These are phyloP conservation scores for Alternaria consortialis DNA, from an alignment of 2,329 filamentous ascomycete species.

Conservation along the genomic window DNA sequence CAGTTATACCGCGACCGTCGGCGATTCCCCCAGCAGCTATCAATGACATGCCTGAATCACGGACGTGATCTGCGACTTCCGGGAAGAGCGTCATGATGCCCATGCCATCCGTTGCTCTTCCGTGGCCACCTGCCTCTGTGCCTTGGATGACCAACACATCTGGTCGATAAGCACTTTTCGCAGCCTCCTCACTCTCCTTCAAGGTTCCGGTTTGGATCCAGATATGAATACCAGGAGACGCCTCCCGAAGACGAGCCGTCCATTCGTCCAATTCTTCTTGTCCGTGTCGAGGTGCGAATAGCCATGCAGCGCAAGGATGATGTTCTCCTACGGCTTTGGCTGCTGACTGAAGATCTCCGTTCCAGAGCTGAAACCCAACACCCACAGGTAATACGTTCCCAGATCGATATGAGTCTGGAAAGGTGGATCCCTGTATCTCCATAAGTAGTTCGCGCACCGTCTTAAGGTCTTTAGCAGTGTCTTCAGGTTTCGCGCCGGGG, in stretches of 20 bases:
- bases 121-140: slow-evolving; percentile 69
- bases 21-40: slow-evolving; percentile 68
- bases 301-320: slow-evolving; percentile 68
- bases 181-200: slow-evolving; percentile 60
- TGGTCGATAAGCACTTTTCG: slow-evolving; percentile 54
- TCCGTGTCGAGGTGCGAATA: slow-evolving; percentile 65
- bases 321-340: slow-evolving; percentile 63
- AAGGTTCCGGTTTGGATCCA: slow-evolving; percentile 70
- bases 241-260: slow-evolving; percentile 40
- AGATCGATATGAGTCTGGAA: slow-evolving; percentile 7
- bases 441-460: slow-evolving; percentile 9
- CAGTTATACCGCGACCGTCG: slow-evolving; percentile 65
- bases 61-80: slow-evolving; percentile 59
- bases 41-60: slow-evolving; percentile 38
- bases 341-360: slow-evolving; percentile 54
- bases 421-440: background rate
- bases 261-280: slow-evolving; percentile 45
- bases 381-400: slow-evolving; percentile 58
- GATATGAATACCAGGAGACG: slow-evolving; percentile 54
- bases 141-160: slow-evolving; percentile 70
- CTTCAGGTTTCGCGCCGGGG: slow-evolving; percentile 48
- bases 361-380: slow-evolving; percentile 68
- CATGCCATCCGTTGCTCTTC: slow-evolving; percentile 55
- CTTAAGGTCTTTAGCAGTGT: slow-evolving; percentile 29
- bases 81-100: slow-evolving; percentile 66